phyloP scores from a whole-genome alignment of 2,329 filamentous ascomycete species.

The Dactylonectria macrodidyma region DNA sequence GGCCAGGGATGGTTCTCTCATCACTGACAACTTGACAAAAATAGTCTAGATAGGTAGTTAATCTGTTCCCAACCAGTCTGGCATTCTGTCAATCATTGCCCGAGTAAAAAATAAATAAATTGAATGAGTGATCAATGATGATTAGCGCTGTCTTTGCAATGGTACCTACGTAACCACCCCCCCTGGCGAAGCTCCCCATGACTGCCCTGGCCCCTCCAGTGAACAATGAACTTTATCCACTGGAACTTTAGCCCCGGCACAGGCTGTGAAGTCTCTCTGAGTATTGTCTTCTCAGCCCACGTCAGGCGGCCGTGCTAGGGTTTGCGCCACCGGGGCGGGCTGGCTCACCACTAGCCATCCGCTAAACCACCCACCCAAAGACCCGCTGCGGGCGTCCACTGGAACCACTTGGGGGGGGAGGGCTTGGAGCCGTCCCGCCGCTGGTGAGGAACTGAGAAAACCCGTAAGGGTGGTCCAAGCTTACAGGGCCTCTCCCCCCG shows the following conservation, averaged over 20 bases:
- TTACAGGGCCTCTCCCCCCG: slow-evolving; percentile 40
- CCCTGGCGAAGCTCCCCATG: background rate
- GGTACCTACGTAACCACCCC: background rate
- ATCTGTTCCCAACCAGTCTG: no score
- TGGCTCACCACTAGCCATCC: slow-evolving; percentile 14
- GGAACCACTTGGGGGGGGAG: slow-evolving; percentile 3
- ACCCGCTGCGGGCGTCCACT: slow-evolving; percentile 3
- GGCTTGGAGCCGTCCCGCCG: background rate
- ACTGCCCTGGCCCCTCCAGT: background rate
- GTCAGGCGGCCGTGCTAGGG: slow-evolving; percentile 18
- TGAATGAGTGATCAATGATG: no score
- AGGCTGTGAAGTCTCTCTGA: background rate
- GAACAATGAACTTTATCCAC: slow-evolving; percentile 7
- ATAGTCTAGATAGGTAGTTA: no score
- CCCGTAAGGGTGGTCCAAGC: slow-evolving; percentile 31
- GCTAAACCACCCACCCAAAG: slow-evolving; percentile 10
- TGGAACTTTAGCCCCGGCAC: slow-evolving; percentile 1
- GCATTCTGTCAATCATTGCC: no score
- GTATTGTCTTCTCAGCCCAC: slow-evolving; percentile 16
- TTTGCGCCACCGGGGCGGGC: background rate
- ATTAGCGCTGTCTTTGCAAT: no score
- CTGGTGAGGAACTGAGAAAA: background rate
- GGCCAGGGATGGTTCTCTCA: background rate
- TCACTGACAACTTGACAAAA: no score
- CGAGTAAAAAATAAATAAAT: no score